phyloP scores from a whole-genome alignment of 2,329 filamentous ascomycete genomes.

The Teratosphaeria gauchensis region DNA sequence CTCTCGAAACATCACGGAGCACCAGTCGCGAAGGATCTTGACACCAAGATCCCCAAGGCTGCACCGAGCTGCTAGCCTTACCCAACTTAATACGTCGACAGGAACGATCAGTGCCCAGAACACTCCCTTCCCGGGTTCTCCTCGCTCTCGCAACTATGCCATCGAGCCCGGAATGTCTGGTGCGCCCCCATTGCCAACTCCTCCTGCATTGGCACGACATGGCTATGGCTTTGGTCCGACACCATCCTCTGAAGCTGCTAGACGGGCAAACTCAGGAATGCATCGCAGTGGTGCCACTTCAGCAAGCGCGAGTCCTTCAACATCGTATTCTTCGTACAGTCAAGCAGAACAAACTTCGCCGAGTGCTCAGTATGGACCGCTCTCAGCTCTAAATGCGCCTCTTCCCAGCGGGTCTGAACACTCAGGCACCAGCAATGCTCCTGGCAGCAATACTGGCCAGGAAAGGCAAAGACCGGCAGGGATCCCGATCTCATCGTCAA shows the following conservation, averaged over 20 bases:
- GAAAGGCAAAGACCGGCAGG: constrained; percentile 23
- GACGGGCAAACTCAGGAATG: constrained; percentile 26
- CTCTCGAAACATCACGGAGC: background rate
- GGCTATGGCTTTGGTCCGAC: constrained; percentile 27
- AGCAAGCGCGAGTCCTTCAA: constrained; percentile 36
- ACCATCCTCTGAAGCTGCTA: constrained; percentile 30
- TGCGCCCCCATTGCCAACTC: constrained; percentile 38
- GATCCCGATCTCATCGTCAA: constrained; percentile 37
- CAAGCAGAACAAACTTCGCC: constrained; percentile 28
- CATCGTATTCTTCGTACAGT: constrained; percentile 40
- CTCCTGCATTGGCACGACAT: constrained; percentile 29
- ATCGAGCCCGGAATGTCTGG: constrained; percentile 36
- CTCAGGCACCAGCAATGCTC: background rate
- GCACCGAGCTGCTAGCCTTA: constrained; percentile 43
- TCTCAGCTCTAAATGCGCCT: background rate
- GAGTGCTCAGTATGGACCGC: constrained; percentile 11
- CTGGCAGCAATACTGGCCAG: background rate
- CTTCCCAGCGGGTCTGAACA: background rate
- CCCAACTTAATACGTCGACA: constrained; percentile 32
- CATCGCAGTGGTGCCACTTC: constrained; percentile 14
- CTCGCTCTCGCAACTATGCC: constrained; percentile 32
- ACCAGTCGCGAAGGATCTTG: constrained; percentile 37
- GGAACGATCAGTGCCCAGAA: constrained; percentile 41
- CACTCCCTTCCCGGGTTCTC: constrained; percentile 37
- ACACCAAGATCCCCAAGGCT: constrained; percentile 48